A percentile compares a stretch with the other conserved stretches of the same genome.
Evolutionary conservation across 1,139 yeast species (phyloP).

Genomic region (Sugiyamaella japonica): DNA sequence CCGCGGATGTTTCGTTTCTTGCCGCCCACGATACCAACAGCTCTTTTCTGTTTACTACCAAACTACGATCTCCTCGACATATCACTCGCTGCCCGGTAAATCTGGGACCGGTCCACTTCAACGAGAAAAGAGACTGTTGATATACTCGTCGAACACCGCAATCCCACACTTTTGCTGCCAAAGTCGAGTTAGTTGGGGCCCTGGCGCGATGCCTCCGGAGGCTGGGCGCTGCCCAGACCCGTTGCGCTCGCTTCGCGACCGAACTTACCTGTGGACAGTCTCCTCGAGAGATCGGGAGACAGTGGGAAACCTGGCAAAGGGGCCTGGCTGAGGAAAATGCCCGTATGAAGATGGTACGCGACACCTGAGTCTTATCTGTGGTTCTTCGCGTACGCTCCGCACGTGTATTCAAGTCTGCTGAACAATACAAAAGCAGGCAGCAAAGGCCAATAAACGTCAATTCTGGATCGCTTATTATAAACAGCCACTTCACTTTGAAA

Average conservation of each 20-base stretch:
- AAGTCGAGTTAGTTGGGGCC: neutral
- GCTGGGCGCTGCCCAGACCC: too few species aligned
- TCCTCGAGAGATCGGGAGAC: too few species aligned
- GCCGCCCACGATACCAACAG: conserved; percentile 1
- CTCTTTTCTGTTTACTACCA: conserved; percentile 8
- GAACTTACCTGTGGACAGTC: neutral
- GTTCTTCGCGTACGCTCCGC: too few species aligned
- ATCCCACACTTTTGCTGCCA: conserved; percentile 2
- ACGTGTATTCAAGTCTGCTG: too few species aligned
- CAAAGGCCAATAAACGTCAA: too few species aligned
- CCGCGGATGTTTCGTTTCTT: neutral
- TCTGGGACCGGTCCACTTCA: conserved; percentile 4
- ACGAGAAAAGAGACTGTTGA: conserved; percentile 12
- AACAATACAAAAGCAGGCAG: too few species aligned
- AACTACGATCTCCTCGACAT: conserved; percentile 7
- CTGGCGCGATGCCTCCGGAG: too few species aligned
- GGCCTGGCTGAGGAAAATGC: too few species aligned
- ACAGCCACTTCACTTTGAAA: too few species aligned
- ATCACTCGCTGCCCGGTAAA: neutral
- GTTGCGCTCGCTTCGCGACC: neutral
- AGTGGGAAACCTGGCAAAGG: neutral
- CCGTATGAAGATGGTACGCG: neutral
- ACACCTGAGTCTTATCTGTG: too few species aligned
- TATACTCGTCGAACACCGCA: neutral
- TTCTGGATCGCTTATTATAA: too few species aligned